Conservation (phyloP, 495 filamentous ascomycete genomes). For the Xylaria venustula region DNA sequence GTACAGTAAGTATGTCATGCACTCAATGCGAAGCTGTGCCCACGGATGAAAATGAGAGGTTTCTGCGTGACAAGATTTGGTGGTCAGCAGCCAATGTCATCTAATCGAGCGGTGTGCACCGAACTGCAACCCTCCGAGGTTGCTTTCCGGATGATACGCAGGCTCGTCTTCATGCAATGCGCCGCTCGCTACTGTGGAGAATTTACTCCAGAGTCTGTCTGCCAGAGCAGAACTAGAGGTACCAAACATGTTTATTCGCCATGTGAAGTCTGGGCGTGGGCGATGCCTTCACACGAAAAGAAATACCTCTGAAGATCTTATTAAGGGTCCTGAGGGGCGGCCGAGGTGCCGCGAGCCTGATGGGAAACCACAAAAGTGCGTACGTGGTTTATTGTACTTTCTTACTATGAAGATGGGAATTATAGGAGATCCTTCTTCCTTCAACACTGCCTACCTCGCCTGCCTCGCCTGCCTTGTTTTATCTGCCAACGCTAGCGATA, state of each 20-base stretch:
- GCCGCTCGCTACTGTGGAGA: neutral
- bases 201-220: neutral
- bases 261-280: no score
- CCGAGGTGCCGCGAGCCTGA: neutral
- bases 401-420: neutral
- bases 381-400: neutral
- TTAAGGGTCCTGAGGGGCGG: neutral
- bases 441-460: neutral
- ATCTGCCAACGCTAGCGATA: neutral
- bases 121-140: slow-evolving; percentile 6
- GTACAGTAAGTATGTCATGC: neutral
- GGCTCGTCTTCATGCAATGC: slow-evolving; percentile 8
- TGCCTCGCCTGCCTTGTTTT: no score
- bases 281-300: no score
- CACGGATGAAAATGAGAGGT: neutral
- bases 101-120: slow-evolving; percentile 10
- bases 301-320: neutral
- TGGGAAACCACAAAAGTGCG: neutral
- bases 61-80: slow-evolving; percentile 5
- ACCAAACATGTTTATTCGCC: no score
- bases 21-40: neutral
- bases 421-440: neutral
- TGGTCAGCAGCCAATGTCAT: slow-evolving; percentile 7
- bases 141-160: slow-evolving; percentile 10
- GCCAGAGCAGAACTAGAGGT: no score